Evolutionary conservation across 352 stramenopile species (phyloP), one percentile per base, ranked within the genome.

Genomic region (Phytophthora vignae): DNA sequence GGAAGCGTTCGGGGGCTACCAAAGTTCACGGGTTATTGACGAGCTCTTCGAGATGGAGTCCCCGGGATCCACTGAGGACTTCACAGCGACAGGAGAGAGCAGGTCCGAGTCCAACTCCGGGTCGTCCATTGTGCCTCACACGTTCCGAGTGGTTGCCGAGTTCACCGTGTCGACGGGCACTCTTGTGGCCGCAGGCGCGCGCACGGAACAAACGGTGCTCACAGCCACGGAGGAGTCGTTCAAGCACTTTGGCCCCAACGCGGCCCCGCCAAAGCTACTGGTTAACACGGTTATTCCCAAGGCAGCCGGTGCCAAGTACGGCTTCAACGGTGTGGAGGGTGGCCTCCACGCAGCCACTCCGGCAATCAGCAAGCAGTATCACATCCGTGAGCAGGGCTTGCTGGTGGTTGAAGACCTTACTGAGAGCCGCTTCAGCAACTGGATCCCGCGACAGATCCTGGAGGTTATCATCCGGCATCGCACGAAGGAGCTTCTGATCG

Each of bases 1-100:
- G 52, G 79, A 85, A 10, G 68, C 70, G 4, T 82, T 69, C 54
- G 63, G 71, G 31, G 71, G 64, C 10, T 76, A 74, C 31, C 74
- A 77, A 17, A 82, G 74, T 22, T 81, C 77, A 5, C 84, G 81
- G 21, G 82, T 87, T 22, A 94, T 96, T 38, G 87, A 96, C 25
- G 88, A 94, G 19, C 71, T 96, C 2, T 96, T 96, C 59, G 88
- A 96, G 59, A 76, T 87, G 54, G 88, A 95, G 29, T 95, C 88
- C 0, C 85, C 91, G 11, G 71, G 67, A 31, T 88, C 81, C 15
- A 74, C 70, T 12, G 68, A 72, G 25, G 87, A 84, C 25, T 72
- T 81, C 11, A 54, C 62, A 14, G 55, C 17, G n/a, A 67, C 71
- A 10, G 60, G 71, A 55, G 60, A 33, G 22, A 74, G 42, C 9